Conservation (phyloP, 768 basidiomycete genomes). For the Leucocoprinus leucothites region DNA sequence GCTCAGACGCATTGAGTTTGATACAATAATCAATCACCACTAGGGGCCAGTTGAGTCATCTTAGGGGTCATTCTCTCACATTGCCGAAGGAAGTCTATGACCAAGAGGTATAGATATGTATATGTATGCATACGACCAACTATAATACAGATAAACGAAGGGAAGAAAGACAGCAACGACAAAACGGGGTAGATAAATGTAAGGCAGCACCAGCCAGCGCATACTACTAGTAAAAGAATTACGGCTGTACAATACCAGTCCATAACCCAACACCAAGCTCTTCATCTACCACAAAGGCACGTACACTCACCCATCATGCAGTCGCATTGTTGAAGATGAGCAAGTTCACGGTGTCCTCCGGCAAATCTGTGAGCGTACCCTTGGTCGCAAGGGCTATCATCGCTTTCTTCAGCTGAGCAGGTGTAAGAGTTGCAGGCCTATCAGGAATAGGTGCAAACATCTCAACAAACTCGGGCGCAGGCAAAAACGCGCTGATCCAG, state of each 20-base stretch:
- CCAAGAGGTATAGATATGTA: too few relatives aligned
- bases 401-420: slow-evolving; percentile 74
- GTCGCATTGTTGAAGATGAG: slow-evolving; percentile 84
- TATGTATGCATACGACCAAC: background rate
- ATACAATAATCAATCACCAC: too few relatives aligned
- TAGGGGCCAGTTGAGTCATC: too few relatives aligned
- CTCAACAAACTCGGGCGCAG: slow-evolving; percentile 45
- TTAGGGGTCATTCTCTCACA: too few relatives aligned
- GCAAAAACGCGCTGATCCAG: slow-evolving; percentile 58
- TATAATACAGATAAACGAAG: slow-evolving; percentile 1
- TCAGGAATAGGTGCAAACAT: slow-evolving; percentile 40
- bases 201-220: background rate
- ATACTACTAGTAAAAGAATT: too few relatives aligned
- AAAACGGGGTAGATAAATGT: too few relatives aligned
- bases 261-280: too few relatives aligned
- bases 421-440: slow-evolving; percentile 46
- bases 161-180: background rate
- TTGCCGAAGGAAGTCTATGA: too few relatives aligned
- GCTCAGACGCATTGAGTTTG: too few relatives aligned
- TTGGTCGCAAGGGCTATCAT: slow-evolving; percentile 57
- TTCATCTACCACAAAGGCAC: background rate
- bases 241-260: too few relatives aligned
- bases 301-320: background rate
- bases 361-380: slow-evolving; percentile 47
- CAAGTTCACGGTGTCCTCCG: slow-evolving; percentile 58